phyloP scores from a whole-genome alignment of 2,329 filamentous ascomycete genomes.

The Penicillium verrucosum region DNA sequence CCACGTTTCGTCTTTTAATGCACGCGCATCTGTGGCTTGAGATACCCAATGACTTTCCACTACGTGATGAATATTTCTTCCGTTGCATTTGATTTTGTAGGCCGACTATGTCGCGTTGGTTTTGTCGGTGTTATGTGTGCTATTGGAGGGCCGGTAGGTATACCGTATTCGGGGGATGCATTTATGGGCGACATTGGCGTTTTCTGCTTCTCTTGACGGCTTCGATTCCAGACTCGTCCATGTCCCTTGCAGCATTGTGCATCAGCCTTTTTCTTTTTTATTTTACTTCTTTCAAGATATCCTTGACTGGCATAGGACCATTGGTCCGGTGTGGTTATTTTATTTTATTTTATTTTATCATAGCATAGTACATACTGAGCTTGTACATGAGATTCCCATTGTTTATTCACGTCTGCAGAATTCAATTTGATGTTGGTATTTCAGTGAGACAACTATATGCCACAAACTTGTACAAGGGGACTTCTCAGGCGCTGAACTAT shows the following conservation, averaged over 20 bases:
- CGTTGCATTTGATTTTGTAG: constrained; percentile 1
- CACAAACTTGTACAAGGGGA: background rate
- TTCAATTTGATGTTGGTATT: background rate
- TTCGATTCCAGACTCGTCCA: background rate
- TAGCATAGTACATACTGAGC: constrained; percentile 4
- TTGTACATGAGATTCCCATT: constrained; percentile 6
- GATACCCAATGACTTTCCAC: constrained; percentile 11
- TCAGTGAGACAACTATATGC: background rate
- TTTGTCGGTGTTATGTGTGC: constrained; percentile 7
- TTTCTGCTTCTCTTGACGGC: background rate
- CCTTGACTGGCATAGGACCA: background rate
- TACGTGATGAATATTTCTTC: background rate
- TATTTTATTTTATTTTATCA: background rate
- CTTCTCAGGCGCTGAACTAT: background rate
- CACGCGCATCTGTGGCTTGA: constrained; percentile 10
- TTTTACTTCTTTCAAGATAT: constrained; percentile 1
- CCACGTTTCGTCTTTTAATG: background rate
- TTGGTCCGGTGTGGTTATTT: background rate
- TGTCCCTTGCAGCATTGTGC: constrained; percentile 4
- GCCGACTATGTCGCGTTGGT: background rate
- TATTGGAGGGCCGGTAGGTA: background rate
- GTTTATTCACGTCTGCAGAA: background rate
- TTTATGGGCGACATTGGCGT: constrained; percentile 5
- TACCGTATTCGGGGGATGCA: background rate
- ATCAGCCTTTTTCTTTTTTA: constrained; percentile 8